These are phyloP conservation scores for Penicillium sp. DNA, from an alignment of 2,329 filamentous ascomycete genomes.

Conservation along the genomic window DNA sequence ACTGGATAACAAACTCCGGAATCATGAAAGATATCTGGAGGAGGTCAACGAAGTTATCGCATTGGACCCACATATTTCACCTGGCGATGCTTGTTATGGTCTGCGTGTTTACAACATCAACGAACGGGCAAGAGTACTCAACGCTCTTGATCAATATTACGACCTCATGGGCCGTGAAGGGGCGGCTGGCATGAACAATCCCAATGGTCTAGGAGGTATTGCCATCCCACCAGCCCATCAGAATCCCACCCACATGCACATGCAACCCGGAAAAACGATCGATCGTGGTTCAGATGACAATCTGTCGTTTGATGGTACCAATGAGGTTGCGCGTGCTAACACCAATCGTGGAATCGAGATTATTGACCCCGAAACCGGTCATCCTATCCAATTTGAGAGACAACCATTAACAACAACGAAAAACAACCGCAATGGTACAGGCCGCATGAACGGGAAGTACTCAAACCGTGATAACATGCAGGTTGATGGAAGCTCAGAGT, in stretches of 20 bases:
- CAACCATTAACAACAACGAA: neutral
- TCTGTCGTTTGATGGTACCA: neutral
- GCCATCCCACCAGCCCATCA: neutral
- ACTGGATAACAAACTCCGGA: neutral
- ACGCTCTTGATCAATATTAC: neutral
- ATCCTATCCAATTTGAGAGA: neutral
- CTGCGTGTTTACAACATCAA: slow-evolving; percentile 1
- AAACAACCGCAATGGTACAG: neutral
- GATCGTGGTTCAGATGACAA: neutral
- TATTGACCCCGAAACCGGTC: neutral
- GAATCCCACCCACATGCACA: too few relatives aligned
- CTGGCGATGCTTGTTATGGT: neutral
- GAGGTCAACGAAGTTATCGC: slow-evolving; percentile 4
- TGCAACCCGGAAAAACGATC: too few relatives aligned
- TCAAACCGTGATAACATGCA: neutral
- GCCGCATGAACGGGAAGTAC: neutral
- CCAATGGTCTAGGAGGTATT: neutral
- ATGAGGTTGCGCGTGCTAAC: neutral
- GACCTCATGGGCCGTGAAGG: neutral
- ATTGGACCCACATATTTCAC: neutral
- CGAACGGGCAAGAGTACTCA: neutral
- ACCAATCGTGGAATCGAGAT: neutral
- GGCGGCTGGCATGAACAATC: neutral
- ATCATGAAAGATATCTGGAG: neutral
- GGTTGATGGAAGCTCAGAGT: neutral